These are phyloP conservation scores for Chernovozyma sophiae-reginae DNA, from an alignment of 1,139 yeast genomes.

Conservation along the genomic window DNA sequence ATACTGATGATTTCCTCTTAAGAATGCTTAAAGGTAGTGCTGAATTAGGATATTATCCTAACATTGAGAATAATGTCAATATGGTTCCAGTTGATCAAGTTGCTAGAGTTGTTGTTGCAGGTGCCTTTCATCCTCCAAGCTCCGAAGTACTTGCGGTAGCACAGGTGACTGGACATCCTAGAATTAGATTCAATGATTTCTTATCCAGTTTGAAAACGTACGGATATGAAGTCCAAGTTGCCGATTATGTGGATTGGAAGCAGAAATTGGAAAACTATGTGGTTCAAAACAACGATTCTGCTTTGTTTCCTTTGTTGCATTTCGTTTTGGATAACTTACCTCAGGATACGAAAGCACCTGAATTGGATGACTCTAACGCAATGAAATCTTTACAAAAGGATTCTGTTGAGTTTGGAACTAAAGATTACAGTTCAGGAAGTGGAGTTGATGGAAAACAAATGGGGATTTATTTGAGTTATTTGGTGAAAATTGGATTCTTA, in stretches of 20 bases:
- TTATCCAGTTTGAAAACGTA: conserved; percentile 59
- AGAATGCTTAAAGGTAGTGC: conserved; percentile 93
- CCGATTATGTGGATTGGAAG: conserved; percentile 79
- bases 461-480: conserved; percentile 76
- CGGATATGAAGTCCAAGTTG: conserved; percentile 65
- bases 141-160: conserved; percentile 60
- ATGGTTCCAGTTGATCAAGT: conserved; percentile 99
- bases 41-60: conserved; percentile 82
- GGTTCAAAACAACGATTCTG: conserved; percentile 68
- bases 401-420: conserved; percentile 53
- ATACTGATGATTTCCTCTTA: conserved; percentile 92
- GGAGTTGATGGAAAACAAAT: conserved; percentile 68
- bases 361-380: conserved; percentile 83
- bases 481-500: conserved; percentile 75
- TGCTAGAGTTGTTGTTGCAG: conserved; percentile 83
- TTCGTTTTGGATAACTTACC: conserved; percentile 92
- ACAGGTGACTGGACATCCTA: conserved; percentile 97
- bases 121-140: conserved; percentile 73
- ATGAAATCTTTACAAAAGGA: conserved; percentile 59
- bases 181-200: conserved; percentile 75
- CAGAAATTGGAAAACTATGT: conserved; percentile 71
- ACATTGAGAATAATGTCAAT: conserved; percentile 81
- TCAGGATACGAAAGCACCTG: conserved; percentile 89
- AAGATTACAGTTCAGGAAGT: conserved; percentile 59
- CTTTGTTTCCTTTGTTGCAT: conserved; percentile 88